These are phyloP conservation scores for Backusella morwellensis DNA, from an alignment of 192 early-diverging fungal species.

Conservation along the genomic window DNA sequence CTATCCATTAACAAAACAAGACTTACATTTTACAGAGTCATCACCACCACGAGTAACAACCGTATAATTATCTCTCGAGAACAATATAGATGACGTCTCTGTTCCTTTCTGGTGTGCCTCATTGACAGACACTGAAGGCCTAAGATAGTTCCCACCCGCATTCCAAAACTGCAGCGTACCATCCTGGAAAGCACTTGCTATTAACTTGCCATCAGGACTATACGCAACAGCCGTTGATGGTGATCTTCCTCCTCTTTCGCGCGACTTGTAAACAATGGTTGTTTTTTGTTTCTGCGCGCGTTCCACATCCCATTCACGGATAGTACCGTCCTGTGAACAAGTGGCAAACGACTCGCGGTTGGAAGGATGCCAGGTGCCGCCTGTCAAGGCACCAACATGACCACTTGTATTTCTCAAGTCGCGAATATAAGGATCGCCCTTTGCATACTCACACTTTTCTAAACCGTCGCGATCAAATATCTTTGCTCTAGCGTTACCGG, in stretches of 20 bases:
- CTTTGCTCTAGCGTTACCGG: constrained; percentile 68
- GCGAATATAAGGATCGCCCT: constrained; percentile 92
- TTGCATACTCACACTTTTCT: constrained; percentile 70
- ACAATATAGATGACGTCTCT: constrained; percentile 67
- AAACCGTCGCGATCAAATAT: constrained; percentile 80
- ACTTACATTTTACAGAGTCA: constrained; percentile 77
- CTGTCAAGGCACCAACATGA: constrained; percentile 78
- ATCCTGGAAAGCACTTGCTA: constrained; percentile 72
- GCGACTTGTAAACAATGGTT: constrained; percentile 76
- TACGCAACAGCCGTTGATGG: constrained; percentile 70
- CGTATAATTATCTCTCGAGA: constrained; percentile 61
- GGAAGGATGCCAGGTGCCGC: constrained; percentile 77
- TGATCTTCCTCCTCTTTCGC: constrained; percentile 64
- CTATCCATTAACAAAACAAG: background rate
- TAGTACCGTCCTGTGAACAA: constrained; percentile 77
- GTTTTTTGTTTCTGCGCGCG: constrained; percentile 67
- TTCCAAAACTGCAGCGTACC: constrained; percentile 81
- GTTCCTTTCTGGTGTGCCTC: constrained; percentile 69
- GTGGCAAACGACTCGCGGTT: constrained; percentile 70
- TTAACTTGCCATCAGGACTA: constrained; percentile 65
- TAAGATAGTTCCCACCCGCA: constrained; percentile 56
- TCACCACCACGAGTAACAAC: constrained; percentile 81
- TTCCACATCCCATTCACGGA: constrained; percentile 83
- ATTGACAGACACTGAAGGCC: constrained; percentile 58
- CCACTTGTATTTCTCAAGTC: constrained; percentile 85